Evolutionary conservation across 1,139 yeast species (phyloP).

Genomic region (Lodderomyces orthopsilosis): DNA sequence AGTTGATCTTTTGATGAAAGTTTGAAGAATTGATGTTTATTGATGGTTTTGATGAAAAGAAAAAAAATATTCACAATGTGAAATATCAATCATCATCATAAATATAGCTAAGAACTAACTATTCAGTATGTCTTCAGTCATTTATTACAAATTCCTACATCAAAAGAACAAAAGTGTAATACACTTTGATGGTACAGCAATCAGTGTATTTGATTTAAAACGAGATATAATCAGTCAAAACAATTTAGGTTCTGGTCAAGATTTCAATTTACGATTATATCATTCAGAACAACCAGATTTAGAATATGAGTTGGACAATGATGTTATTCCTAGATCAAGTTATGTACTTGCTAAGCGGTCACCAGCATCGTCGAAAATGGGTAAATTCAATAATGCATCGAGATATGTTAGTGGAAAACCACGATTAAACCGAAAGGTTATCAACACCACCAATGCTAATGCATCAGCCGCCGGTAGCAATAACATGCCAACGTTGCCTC

Average conservation of each 20-base stretch:
- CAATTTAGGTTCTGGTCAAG: slow-evolving; percentile 79
- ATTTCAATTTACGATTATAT: slow-evolving; percentile 72
- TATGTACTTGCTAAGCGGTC: slow-evolving; percentile 79
- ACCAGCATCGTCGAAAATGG: slow-evolving; percentile 60
- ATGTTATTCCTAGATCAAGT: slow-evolving; percentile 84
- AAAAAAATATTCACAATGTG: no score
- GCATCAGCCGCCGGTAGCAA: slow-evolving; percentile 8
- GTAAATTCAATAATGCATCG: slow-evolving; percentile 63
- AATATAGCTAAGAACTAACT: no score
- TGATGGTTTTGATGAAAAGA: background rate
- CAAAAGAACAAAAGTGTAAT: slow-evolving; percentile 79
- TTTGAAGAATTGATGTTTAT: no score
- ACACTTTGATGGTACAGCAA: slow-evolving; percentile 93
- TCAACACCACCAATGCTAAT: slow-evolving; percentile 13
- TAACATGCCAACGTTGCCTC: background rate
- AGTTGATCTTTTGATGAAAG: background rate
- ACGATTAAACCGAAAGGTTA: slow-evolving; percentile 44
- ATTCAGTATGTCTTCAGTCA: slow-evolving; percentile 76
- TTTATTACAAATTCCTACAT: slow-evolving; percentile 83
- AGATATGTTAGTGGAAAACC: slow-evolving; percentile 89
- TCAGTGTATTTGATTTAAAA: slow-evolving; percentile 90
- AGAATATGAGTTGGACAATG: slow-evolving; percentile 83
- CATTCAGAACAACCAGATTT: slow-evolving; percentile 68
- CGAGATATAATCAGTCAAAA: slow-evolving; percentile 83
- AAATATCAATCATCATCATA: no score